phyloP scores from a whole-genome alignment of 495 filamentous ascomycete species.

The Penicillium chermesinum region DNA sequence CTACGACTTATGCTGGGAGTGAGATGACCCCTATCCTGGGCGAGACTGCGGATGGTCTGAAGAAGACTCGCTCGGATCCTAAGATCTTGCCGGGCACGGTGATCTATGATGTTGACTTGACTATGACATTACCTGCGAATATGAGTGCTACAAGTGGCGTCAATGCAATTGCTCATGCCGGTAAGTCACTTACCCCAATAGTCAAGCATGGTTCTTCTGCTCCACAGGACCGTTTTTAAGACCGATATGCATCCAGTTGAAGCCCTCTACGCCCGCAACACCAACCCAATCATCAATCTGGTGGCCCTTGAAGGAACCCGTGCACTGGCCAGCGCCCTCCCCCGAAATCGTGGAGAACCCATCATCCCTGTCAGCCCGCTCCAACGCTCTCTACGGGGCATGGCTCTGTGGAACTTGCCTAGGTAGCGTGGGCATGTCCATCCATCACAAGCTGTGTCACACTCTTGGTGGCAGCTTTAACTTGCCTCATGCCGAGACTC shows the following conservation, averaged over 20 bases:
- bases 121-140: constrained; percentile 55
- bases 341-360: constrained; percentile 50
- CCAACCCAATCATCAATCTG: constrained; percentile 55
- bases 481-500: constrained; percentile 65
- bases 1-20: constrained; percentile 65
- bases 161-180: constrained; percentile 66
- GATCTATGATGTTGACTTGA: constrained; percentile 66
- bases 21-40: constrained; percentile 68
- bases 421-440: constrained; percentile 62
- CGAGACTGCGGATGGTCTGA: constrained; percentile 58
- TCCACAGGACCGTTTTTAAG: no score
- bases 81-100: constrained; percentile 62
- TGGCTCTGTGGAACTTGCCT: constrained; percentile 63
- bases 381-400: constrained; percentile 58
- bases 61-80: constrained; percentile 60
- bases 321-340: constrained; percentile 51
- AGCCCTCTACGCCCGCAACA: constrained; percentile 60
- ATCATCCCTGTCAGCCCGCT: constrained; percentile 44
- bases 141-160: constrained; percentile 62
- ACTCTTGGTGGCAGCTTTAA: constrained; percentile 64
- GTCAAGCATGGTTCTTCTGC: no score
- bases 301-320: constrained; percentile 54
- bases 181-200: constrained; percentile 36
- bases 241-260: constrained; percentile 41
- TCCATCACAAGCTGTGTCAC: constrained; percentile 70